Evolutionary conservation across 208 protist genomes (phyloP).

Genomic region (Histomonas meleagridis): DNA sequence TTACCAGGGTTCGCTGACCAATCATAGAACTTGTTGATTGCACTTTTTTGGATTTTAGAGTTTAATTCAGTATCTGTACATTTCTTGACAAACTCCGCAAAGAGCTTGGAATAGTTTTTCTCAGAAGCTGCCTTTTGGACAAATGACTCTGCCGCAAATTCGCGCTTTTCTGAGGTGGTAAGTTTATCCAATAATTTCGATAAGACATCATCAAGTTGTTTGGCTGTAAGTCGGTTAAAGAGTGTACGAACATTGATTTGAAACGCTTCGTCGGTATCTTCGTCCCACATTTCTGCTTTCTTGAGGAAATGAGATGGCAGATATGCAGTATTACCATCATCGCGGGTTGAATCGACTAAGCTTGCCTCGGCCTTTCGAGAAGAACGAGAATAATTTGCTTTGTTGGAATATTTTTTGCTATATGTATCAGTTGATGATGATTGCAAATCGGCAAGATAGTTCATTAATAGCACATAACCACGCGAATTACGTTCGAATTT

Average conservation of each 20-base stretch:
- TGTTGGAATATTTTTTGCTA: too few species aligned
- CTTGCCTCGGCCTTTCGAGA: too few species aligned
- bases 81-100: not conserved
- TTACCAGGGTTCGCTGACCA: not conserved
- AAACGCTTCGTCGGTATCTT: slow-evolving; percentile 7
- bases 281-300: not conserved
- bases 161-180: not conserved
- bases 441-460: too few species aligned
- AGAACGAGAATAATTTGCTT: too few species aligned
- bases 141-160: not conserved
- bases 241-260: not conserved
- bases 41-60: too few species aligned
- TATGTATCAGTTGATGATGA: too few species aligned
- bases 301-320: not conserved
- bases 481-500: too few species aligned
- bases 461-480: too few species aligned
- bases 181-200: not conserved
- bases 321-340: too few species aligned
- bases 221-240: not conserved
- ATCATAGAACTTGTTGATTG: not conserved
- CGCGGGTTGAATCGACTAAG: too few species aligned
- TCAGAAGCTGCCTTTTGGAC: not conserved
- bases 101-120: not conserved
- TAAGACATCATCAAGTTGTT: not conserved
- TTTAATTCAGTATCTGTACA: not conserved